Conservation (phyloP, 768 basidiomycete species). For the Cystoderma amianthinum region DNA sequence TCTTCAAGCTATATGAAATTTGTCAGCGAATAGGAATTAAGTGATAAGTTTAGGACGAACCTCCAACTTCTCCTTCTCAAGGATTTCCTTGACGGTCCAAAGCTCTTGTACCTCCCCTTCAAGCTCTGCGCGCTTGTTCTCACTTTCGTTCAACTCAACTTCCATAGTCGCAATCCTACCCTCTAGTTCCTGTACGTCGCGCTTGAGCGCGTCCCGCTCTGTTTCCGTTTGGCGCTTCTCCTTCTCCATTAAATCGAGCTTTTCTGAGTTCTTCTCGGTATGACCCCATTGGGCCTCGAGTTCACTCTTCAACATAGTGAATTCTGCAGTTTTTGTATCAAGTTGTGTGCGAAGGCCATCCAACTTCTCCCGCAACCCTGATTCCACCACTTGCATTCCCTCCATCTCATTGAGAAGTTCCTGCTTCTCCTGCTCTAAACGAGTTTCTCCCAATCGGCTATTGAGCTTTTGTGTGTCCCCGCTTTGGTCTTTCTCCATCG, state of each 20-base stretch:
- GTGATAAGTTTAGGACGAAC: conserved; percentile 23
- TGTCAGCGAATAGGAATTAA: background rate
- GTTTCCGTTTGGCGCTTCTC: conserved; percentile 26
- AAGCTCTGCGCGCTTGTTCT: conserved; percentile 47
- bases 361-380: conserved; percentile 33
- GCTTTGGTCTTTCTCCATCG: conserved; percentile 32
- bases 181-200: conserved; percentile 34
- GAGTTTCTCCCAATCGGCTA: conserved; percentile 30
- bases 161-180: conserved; percentile 40
- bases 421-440: conserved; percentile 47
- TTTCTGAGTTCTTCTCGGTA: conserved; percentile 50
- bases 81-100: conserved; percentile 40
- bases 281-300: conserved; percentile 67
- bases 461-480: conserved; percentile 32
- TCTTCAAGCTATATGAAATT: conserved; percentile 36
- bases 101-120: conserved; percentile 50
- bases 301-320: conserved; percentile 47
- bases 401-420: conserved; percentile 35
- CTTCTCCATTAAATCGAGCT: conserved; percentile 29
- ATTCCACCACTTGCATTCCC: conserved; percentile 35
- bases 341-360: conserved; percentile 32
- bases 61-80: conserved; percentile 51
- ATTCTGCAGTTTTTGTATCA: conserved; percentile 35
- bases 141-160: conserved; percentile 46
- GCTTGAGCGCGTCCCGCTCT: conserved; percentile 32